Percentiles rank a stretch among this genome's conserved stretches.
Evolutionary conservation across 2,329 filamentous ascomycete genomes (phyloP).

Genomic region (Fusarium musae): DNA sequence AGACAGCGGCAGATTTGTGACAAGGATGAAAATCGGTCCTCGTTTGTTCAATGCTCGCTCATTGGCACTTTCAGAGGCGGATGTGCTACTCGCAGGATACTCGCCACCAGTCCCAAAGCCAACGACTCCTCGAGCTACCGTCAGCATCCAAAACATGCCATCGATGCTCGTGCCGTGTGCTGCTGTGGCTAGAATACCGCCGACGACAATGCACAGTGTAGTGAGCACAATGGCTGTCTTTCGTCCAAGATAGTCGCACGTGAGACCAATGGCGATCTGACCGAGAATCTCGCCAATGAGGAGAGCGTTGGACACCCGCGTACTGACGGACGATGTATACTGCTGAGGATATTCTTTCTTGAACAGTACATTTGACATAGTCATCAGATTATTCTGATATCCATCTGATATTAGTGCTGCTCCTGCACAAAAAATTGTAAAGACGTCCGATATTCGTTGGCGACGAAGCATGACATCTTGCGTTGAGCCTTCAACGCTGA

Average conservation of each 20-base stretch:
- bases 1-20: background rate
- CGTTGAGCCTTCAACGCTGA: background rate
- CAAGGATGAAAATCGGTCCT: background rate
- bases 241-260: background rate
- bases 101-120: background rate
- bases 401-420: background rate
- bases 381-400: background rate
- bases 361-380: background rate
- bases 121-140: background rate
- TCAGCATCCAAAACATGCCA: background rate
- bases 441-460: background rate
- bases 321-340: background rate
- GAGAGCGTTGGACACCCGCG: background rate
- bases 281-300: background rate
- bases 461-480: background rate
- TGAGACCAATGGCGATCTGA: background rate
- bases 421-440: background rate
- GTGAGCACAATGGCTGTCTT: background rate
- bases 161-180: background rate
- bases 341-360: background rate
- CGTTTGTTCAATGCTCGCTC: background rate
- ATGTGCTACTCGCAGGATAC: background rate
- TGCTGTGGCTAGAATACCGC: background rate
- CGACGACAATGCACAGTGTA: background rate
- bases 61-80: background rate